Conservation (phyloP, 2,329 filamentous ascomycete species). For the Volutella citrinella region DNA sequence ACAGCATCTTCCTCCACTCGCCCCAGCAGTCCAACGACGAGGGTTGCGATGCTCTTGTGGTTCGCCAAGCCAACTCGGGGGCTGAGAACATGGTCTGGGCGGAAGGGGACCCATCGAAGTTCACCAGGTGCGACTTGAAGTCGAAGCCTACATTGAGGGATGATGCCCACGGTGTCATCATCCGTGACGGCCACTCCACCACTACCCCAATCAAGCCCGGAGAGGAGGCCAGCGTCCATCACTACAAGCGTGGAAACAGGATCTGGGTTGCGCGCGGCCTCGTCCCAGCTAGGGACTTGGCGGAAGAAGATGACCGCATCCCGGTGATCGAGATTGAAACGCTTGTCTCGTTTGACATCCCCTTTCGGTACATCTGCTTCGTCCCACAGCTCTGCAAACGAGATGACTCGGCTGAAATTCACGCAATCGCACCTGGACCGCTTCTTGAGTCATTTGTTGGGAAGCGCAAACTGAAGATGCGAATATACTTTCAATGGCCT, state of each 20-base stretch:
- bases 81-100: slow-evolving; percentile 15
- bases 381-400: slow-evolving; percentile 11
- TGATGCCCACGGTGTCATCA: slow-evolving; percentile 16
- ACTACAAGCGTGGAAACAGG: slow-evolving; percentile 13
- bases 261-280: slow-evolving; percentile 14
- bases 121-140: slow-evolving; percentile 2
- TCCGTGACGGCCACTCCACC: slow-evolving; percentile 12
- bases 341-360: slow-evolving; percentile 9
- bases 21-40: slow-evolving; percentile 6
- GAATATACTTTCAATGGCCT: slow-evolving; percentile 13
- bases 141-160: slow-evolving; percentile 7
- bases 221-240: slow-evolving; percentile 2
- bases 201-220: slow-evolving; percentile 6
- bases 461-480: slow-evolving; percentile 9
- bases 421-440: slow-evolving; percentile 7
- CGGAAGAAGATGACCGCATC: slow-evolving; percentile 5
- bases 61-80: slow-evolving; percentile 14
- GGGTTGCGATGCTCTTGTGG: slow-evolving; percentile 5
- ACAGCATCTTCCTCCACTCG: slow-evolving; percentile 13
- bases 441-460: slow-evolving; percentile 6
- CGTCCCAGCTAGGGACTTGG: slow-evolving; percentile 6
- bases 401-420: slow-evolving; percentile 3
- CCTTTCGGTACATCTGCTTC: slow-evolving; percentile 14
- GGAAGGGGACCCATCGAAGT: slow-evolving; percentile 4
- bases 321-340: slow-evolving; percentile 18